phyloP scores from a whole-genome alignment of 2,329 filamentous ascomycete species.

The Trichoderma sp. region DNA sequence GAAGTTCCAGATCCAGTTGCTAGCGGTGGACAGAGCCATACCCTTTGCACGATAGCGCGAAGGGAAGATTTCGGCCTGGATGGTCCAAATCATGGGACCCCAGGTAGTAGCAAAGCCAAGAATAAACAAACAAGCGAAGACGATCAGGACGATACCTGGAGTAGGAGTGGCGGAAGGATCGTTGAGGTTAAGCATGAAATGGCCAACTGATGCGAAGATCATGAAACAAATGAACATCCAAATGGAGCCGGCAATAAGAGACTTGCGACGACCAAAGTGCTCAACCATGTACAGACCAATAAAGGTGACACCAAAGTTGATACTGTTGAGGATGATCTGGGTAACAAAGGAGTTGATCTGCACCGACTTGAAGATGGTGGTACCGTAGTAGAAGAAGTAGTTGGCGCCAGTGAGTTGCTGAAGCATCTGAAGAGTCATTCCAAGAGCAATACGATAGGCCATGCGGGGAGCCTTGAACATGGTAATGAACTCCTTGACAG shows the following conservation, averaged over 20 bases:
- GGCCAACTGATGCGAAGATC: conserved; percentile 57
- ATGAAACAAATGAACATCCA: conserved; percentile 67
- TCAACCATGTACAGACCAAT: conserved; percentile 72
- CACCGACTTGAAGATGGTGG: conserved; percentile 53
- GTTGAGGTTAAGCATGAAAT: conserved; percentile 49
- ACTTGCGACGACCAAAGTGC: conserved; percentile 66
- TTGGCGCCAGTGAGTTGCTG: conserved; percentile 72
- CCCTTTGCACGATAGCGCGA: conserved; percentile 63
- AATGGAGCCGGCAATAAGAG: conserved; percentile 63
- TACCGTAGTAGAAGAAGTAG: conserved; percentile 68
- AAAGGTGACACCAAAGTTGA: conserved; percentile 71
- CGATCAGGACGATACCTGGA: conserved; percentile 63
- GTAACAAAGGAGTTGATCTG: conserved; percentile 65
- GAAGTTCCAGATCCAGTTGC: conserved; percentile 76
- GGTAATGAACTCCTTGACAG: conserved; percentile 54
- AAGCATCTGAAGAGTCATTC: conserved; percentile 64
- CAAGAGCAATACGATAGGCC: conserved; percentile 64
- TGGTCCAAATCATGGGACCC: conserved; percentile 68
- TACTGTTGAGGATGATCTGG: conserved; percentile 67
- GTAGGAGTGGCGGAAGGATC: conserved; percentile 42
- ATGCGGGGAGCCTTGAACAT: conserved; percentile 69
- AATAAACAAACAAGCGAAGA: conserved; percentile 67
- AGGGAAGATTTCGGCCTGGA: conserved; percentile 68
- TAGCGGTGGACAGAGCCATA: conserved; percentile 63
- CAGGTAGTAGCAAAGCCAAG: conserved; percentile 69